Percentiles rank a stretch among this genome's conserved stretches.
phyloP scores from a whole-genome alignment of 345 rosid genomes.

The Eucalyptus polybractea region DNA sequence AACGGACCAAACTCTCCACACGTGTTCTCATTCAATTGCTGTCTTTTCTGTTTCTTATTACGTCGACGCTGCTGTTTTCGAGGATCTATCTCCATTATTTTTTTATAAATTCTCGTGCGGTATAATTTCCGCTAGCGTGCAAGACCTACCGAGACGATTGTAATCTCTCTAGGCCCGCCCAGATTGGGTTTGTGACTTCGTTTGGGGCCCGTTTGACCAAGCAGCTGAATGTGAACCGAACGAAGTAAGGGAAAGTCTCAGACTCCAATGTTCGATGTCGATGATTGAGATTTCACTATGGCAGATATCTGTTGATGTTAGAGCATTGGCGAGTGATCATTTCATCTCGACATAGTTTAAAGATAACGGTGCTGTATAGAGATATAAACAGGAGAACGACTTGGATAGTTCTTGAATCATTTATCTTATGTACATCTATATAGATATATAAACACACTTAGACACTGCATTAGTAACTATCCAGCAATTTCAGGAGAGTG shows the following conservation, averaged over 20 bases:
- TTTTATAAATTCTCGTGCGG: neutral
- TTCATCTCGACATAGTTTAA: neutral
- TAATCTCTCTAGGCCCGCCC: neutral
- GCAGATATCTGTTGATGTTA: neutral
- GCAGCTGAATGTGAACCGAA: neutral
- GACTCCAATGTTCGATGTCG: neutral
- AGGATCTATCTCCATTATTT: neutral
- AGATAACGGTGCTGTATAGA: rapidly evolving
- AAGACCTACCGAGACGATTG: neutral
- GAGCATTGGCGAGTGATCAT: neutral
- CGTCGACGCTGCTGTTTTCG: neutral
- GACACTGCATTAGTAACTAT: too few relatives aligned
- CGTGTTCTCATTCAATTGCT: neutral
- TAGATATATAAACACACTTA: too few relatives aligned
- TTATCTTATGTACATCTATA: rapidly evolving
- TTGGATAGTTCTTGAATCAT: too few relatives aligned
- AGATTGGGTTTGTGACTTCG: neutral
- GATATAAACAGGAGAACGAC: neutral
- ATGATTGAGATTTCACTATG: neutral
- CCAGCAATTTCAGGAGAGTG: too few relatives aligned
- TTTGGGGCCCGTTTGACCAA: neutral
- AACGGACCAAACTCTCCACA: neutral
- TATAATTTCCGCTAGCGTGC: neutral
- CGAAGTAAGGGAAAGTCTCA: neutral
- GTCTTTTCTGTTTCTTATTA: neutral